Base-by-base conservation (phyloP, 371 early-diverging fungal genomes). In the Mortierella sp. region DNA sequence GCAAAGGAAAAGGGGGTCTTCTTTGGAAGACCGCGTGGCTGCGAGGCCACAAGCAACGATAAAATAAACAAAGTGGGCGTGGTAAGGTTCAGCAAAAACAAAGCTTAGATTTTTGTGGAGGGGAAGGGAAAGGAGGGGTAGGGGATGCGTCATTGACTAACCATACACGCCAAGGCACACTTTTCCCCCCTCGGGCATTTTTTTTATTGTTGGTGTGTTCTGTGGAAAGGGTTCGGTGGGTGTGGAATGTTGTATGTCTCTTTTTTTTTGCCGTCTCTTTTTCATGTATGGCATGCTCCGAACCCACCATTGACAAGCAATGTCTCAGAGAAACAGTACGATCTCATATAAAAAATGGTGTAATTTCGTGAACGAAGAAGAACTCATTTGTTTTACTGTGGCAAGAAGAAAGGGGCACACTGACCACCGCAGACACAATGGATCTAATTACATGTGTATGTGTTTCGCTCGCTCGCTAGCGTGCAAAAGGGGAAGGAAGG, bases 21-120 rank as follows among this genome's bases (percentile, higher is more conserved):
- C 38, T 38, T 24, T 24, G 24, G 24, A 68, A 38, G 68, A 24
- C 68, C 68, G 68, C 68, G 68, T 68, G 68, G 68, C 38, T 38
- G 68, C 38, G 24, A 68, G 11, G 24, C 24, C 4, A 8, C 44
- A 38, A 42, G 38, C 2, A 65, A 65, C 1, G 28, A 60, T 16
- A 60, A 14, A 60, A 34, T 31, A 21, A 31, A 38, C 34, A 34
- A 38, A 9, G 4, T 38, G 21, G 21, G 68, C 42, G 68, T 68
- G 44, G 68, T 24, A 24, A 68, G 68, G 42, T 24, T 24, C 68
- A 42, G 38, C 21, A 19, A 65, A 50, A 50, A 50, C 50, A 34
- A 65, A 38, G 21, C 65, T 65, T 65, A 9, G 65, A 65, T 65
- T 38, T 65, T 63, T 60, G 65, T 65, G 31, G 31, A 21, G 42